Conservation (phyloP, 768 basidiomycete species). For the Lactarius sanguifluus region DNA sequence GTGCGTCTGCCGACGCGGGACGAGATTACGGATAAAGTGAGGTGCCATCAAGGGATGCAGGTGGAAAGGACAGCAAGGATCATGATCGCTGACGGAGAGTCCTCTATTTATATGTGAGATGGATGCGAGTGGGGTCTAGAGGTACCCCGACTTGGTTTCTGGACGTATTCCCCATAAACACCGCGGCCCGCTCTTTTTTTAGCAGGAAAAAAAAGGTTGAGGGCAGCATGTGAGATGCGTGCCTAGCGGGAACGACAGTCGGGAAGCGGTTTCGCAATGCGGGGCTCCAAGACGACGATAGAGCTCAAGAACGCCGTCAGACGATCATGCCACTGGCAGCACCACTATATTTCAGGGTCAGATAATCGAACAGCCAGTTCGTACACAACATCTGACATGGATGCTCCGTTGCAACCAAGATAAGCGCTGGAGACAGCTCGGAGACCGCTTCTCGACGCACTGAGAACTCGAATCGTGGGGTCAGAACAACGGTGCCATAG, state of each 20-base stretch:
- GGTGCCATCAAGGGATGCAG: constrained; percentile 20
- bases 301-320: no score
- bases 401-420: no score
- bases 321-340: no score
- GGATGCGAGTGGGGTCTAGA: not conserved
- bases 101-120: constrained; percentile 8
- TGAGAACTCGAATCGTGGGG: not conserved
- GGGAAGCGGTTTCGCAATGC: not conserved
- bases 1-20: constrained; percentile 10
- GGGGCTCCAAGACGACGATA: not conserved
- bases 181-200: constrained; percentile 1
- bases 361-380: not conserved
- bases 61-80: not conserved
- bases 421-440: not conserved
- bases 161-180: not conserved
- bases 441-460: not conserved
- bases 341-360: no score
- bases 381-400: not conserved
- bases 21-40: constrained; percentile 22
- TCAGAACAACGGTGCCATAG: not conserved
- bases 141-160: not conserved
- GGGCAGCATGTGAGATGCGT: not conserved
- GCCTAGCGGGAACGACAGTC: not conserved
- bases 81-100: not conserved
- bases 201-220: not conserved